Conservation (phyloP, 1,284 basidiomycete species). For the Ustilago tritici region DNA sequence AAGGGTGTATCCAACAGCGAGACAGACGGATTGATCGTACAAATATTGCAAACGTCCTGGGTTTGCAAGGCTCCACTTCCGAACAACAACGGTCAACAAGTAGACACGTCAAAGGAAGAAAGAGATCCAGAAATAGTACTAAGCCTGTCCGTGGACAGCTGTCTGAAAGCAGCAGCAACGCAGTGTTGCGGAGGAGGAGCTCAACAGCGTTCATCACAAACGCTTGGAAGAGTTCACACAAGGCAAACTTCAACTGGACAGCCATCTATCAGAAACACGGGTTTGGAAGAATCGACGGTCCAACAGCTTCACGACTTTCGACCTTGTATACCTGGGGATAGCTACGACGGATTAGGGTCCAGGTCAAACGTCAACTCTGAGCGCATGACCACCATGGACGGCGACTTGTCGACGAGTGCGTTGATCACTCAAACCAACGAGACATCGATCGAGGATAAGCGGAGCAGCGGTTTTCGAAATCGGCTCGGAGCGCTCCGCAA, state of each 20-base stretch:
- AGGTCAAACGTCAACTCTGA: constrained; percentile 2
- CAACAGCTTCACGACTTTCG: constrained; percentile 43
- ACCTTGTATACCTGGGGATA: constrained; percentile 6
- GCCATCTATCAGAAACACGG: neutral
- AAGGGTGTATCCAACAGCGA: constrained; percentile 12
- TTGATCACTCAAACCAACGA: constrained; percentile 2
- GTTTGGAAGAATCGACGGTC: constrained; percentile 10
- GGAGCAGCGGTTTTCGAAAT: neutral
- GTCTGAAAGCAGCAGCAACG: constrained; percentile 1
- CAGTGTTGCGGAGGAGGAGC: constrained; percentile 2
- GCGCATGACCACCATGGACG: neutral
- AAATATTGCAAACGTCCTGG: constrained; percentile 27
- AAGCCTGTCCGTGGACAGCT: constrained; percentile 28
- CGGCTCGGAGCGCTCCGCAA: constrained; percentile 8
- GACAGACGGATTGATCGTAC: constrained; percentile 25
- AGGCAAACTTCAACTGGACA: neutral
- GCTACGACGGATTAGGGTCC: neutral
- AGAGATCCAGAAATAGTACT: constrained; percentile 19
- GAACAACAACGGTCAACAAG: neutral
- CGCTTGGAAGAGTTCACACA: neutral
- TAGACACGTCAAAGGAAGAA: neutral
- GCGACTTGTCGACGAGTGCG: neutral
- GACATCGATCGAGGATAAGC: neutral
- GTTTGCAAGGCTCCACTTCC: constrained; percentile 10
- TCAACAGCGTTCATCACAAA: neutral